A percentile compares a stretch with the other conserved stretches of the same genome.
phyloP scores from a whole-genome alignment of 2,329 filamentous ascomycete genomes.

The Colletotrichum higginsianum region DNA sequence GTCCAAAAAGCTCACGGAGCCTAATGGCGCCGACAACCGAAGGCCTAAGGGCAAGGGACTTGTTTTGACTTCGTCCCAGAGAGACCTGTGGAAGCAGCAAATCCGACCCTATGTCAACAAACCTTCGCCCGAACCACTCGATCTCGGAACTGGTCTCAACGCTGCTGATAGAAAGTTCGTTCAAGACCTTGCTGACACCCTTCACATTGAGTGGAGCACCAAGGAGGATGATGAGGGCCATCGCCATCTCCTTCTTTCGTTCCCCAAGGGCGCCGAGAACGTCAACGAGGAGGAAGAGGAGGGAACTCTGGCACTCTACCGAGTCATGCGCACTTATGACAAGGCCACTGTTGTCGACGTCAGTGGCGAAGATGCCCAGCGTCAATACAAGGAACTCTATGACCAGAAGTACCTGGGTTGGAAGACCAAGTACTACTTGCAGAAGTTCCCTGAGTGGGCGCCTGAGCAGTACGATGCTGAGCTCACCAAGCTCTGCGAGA shows the following conservation, averaged over 20 bases:
- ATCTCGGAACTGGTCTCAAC: conserved; percentile 80
- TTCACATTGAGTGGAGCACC: conserved; percentile 71
- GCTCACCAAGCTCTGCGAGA: conserved; percentile 87
- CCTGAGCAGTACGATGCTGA: conserved; percentile 82
- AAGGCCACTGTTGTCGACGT: conserved; percentile 88
- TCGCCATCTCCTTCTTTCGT: conserved; percentile 66
- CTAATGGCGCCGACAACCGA: conserved; percentile 70
- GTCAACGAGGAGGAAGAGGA: conserved; percentile 84
- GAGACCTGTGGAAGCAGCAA: conserved; percentile 82
- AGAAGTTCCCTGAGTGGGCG: conserved; percentile 91
- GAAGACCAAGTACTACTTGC: conserved; percentile 94
- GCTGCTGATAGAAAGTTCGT: conserved; percentile 94
- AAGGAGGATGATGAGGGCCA: conserved; percentile 70
- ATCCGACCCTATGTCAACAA: conserved; percentile 88
- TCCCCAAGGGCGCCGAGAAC: conserved; percentile 70
- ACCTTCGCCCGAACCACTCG: conserved; percentile 74
- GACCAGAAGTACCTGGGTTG: conserved; percentile 90
- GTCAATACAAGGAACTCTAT: conserved; percentile 86
- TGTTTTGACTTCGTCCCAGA: conserved; percentile 84
- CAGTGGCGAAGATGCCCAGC: conserved; percentile 83
- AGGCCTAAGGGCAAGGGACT: conserved; percentile 71
- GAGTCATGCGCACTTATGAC: conserved; percentile 92
- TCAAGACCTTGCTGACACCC: conserved; percentile 82
- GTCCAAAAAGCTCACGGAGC: conserved; percentile 82
- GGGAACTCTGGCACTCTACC: conserved; percentile 86